Base-by-base conservation (phyloP, 495 filamentous ascomycete species). In the Aspergillus bertholletiae region DNA sequence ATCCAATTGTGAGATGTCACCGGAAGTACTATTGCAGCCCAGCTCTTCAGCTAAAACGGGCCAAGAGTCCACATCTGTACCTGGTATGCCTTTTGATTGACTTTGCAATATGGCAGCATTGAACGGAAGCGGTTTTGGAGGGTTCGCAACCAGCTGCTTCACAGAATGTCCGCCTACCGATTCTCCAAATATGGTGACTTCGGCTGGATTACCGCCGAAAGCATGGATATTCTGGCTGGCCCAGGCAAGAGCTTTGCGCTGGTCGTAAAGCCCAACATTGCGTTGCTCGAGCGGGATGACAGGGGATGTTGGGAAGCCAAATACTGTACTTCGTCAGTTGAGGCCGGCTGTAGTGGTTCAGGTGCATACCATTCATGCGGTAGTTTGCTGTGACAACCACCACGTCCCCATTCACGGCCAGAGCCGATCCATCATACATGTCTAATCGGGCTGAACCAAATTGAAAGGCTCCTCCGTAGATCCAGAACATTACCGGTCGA, bases 151-250 rank as follows among this genome's bases (percentile, higher is more conserved):
- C 4, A 37, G n/a, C 11, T 37, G n/a, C 11, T 37, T 37, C 34
- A 37, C 34, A 12, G 34, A 37, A 12, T 37, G 15, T 3, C 34
- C 61, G 3, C 82, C 79, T 3, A 80, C 81, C 26, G 72, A 77
- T 34, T 75, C 70, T 9, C 77, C 79, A 51, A 73, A 70, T 7
- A 75, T 66, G 0, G 74, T 80, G 7, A 80, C 72, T 7, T 74
- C 68, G 7, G 54, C 52, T 15, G 73, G 65, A 58, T 77, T 71
- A 2, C 78, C 78, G 17, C 76, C 77, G 28, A 80, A 71, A 0
- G 72, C 60, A 32, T 53, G 48, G 49, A 82, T 78, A 49, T 80
- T 72, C 24, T 66, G 62, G 43, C 78, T 76, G 5, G 80, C 69
- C 79, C 79, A 82, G 54, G 73, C 61, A 8, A 75, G 58, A 1